These are phyloP conservation scores for Colletotrichum australisinense DNA, from an alignment of 2,329 filamentous ascomycete genomes.

Conservation along the genomic window DNA sequence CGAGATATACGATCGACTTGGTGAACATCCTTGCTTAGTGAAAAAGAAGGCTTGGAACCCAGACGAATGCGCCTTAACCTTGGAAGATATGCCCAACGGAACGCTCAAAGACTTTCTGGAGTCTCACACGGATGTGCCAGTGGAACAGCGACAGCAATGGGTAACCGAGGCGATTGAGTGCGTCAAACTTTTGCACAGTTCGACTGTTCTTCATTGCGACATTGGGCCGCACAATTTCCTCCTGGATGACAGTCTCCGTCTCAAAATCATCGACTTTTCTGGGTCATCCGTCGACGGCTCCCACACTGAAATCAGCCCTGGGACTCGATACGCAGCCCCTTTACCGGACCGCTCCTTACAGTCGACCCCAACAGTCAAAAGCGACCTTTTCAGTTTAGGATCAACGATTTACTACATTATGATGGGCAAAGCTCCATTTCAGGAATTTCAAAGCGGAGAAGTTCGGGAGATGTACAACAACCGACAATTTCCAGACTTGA, in stretches of 20 bases:
- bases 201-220: too few relatives aligned
- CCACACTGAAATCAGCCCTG: not conserved
- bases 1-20: constrained; percentile 14
- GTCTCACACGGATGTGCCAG: not conserved
- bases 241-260: not conserved
- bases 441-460: not conserved
- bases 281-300: constrained; percentile 6
- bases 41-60: constrained; percentile 6
- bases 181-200: not conserved
- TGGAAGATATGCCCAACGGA: constrained; percentile 17
- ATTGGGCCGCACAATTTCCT: too few relatives aligned
- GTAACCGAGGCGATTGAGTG: not conserved
- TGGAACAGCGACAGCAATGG: not conserved
- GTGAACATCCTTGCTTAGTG: constrained; percentile 1
- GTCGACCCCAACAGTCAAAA: too few relatives aligned
- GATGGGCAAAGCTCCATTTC: not conserved
- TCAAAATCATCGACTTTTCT: constrained; percentile 25
- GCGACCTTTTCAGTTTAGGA: too few relatives aligned
- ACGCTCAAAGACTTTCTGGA: constrained; percentile 12
- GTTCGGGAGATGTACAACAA: not conserved
- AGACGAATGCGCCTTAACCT: not conserved
- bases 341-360: too few relatives aligned
- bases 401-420: too few relatives aligned
- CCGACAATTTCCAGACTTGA: constrained; percentile 7
- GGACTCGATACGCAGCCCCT: not conserved